Evolutionary conservation across 2,329 filamentous ascomycete species (phyloP), one percentile per base, ranked within the genome.

Genomic region (Calonectria henricotiae): DNA sequence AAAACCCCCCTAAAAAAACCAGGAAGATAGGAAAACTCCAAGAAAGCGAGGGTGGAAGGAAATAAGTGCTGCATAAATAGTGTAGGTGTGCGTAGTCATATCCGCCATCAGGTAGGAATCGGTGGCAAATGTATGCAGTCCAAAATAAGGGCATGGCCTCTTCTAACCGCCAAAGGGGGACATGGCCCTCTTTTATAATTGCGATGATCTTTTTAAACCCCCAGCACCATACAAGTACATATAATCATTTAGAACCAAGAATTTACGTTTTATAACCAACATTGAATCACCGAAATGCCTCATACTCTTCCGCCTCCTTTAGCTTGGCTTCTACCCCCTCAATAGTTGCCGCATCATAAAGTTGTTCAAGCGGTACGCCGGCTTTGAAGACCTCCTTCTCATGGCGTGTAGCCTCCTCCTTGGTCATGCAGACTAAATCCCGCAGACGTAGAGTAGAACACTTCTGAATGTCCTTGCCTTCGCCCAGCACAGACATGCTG

Each of bases 381-480:
- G 89, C 93, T 76, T 89, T 91, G 51, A 98, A 85, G 1, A 98
- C 87, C 78, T 94, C 86, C 80, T 91, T 93, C 80, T 97, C 94
- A 81, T 99, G 96, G 69, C 89, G 87, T 17, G 87, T 84, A 3
- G 93, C 94, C 82, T 98, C 95, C 71, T 98, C 95, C 81, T 95
- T 97, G 1, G 95, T 98, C 94, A 98, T 94, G 76, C 93, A 93
- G 0, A 98, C 95, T 70, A 98, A 80, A 54, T 97, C 92, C 32
- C 88, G 86, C 75, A 96, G 82, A 37, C 86, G 82, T 5, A 98
- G 75, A 3, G 87, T 88, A n/a, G 93, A 91, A 54, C 88, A 90
- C 78, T 93, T 97, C 81, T 98, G 95, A 25, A 91, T 90, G n/a
- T 91, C 87, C 46, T 90, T 89, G 37, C 87, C 87, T 65, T 89